Base-by-base conservation (phyloP, 164 flowering plant genomes). In the Sextonia rubra region DNA sequence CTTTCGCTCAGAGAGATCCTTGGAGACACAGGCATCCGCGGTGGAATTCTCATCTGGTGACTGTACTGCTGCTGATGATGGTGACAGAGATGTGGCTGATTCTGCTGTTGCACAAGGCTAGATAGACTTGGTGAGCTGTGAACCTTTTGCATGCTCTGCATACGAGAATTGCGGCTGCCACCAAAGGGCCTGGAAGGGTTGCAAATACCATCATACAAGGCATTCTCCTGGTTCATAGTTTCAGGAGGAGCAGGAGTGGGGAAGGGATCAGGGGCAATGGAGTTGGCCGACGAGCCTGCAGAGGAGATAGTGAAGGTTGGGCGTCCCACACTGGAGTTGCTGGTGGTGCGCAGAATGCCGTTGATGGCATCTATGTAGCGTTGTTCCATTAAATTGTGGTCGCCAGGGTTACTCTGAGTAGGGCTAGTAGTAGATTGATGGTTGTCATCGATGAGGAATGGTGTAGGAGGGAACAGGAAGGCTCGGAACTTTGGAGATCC, bases 301-400 rank as follows among this genome's bases (percentile, higher is more conserved):
- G 96, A 89, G 61, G 90, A 80, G n/a, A 79, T 23, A 65, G 79
- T 81, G 68, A 83, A 80, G 4, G 82, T 69, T 15, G 27, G 14
- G 30, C 2, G 29, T 4, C 26, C 26, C 17, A 52, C 14, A 12
- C n/a, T 52, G 58, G n/a, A 18, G n/a, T 52, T 52, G 22, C 22
- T 56, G 60, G 60, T 18, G 2, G n/a, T 24, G 18, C 84, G 85
- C 20, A 82, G 49, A 2, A 87, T 69, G 62, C 97, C 97, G 56
- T 92, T 94, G 75, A 94, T 77, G 29, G 98, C 93, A 30, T 90
- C 94, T 6, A 92, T 80, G 76, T 89, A 94, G 7, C 91, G 90
- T 23, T 94, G 98, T 60, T 90, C 91, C 0, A 80, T 64, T 0
- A 80, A 71, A 7, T 77, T 79, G 23, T 74, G 77, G 0, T 80